These are phyloP conservation scores for Talaromyces atroroseus DNA, from an alignment of 2,329 filamentous ascomycete genomes.

Conservation along the genomic window DNA sequence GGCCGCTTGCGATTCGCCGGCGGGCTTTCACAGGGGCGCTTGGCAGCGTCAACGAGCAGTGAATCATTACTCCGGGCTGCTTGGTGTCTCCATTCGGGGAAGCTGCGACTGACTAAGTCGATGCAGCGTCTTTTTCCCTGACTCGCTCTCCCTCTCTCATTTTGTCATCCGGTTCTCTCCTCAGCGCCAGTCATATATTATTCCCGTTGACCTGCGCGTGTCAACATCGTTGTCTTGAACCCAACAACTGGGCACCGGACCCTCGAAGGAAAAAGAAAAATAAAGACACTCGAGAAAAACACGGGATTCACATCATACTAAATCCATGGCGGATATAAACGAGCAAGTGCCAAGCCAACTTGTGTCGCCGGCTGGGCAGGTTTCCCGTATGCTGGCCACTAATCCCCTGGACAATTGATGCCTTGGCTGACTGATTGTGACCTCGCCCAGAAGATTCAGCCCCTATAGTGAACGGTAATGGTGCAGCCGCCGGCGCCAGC, in stretches of 20 bases:
- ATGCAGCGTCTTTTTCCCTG: background rate
- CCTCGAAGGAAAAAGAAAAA: background rate
- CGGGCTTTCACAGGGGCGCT: background rate
- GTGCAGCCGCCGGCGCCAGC: background rate
- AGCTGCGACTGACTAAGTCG: background rate
- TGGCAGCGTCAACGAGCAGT: conserved; percentile 10
- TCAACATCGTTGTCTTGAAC: background rate
- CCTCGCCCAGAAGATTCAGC: background rate
- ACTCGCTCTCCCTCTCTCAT: background rate
- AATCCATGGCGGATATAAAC: background rate
- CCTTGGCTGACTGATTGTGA: background rate
- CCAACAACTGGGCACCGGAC: background rate
- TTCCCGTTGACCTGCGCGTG: background rate
- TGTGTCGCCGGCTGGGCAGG: background rate
- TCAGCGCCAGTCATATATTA: background rate
- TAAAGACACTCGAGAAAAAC: too few relatives aligned
- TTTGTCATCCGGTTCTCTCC: background rate
- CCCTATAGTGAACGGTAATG: background rate
- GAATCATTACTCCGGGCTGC: background rate
- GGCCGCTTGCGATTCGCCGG: background rate
- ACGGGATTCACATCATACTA: background rate
- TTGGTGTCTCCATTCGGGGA: background rate
- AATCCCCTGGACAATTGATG: background rate
- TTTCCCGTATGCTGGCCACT: background rate
- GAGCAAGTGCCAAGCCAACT: conserved; percentile 1